These are phyloP conservation scores for Hapsidospora chrysogenum DNA, from an alignment of 495 filamentous ascomycete genomes.

Conservation along the genomic window DNA sequence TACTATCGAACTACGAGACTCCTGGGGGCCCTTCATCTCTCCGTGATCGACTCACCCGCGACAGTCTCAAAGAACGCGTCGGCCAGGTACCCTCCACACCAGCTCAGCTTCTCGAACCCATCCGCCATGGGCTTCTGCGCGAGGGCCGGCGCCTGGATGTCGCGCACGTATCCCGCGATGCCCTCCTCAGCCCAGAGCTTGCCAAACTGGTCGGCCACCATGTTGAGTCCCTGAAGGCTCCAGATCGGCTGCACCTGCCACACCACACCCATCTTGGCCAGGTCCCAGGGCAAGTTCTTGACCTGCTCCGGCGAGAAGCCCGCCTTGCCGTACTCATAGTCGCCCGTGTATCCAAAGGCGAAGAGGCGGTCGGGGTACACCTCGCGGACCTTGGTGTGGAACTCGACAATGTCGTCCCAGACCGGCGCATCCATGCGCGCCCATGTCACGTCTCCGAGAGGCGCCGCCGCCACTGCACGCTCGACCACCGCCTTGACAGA, in stretches of 20 bases:
- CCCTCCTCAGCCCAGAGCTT: no score
- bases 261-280: conserved; percentile 10
- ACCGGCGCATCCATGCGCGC: conserved; percentile 10
- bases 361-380: conserved; percentile 20
- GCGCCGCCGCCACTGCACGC: conserved; percentile 8
- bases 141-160: no score
- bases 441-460: conserved; percentile 11
- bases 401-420: conserved; percentile 12
- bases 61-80: no score
- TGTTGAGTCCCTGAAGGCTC: conserved; percentile 9
- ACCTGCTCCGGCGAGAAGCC: conserved; percentile 7
- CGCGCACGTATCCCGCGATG: no score
- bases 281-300: conserved; percentile 7
- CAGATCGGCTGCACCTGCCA: conserved; percentile 13
- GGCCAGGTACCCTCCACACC: no score
- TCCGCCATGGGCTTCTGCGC: no score
- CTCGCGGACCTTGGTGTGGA: conserved; percentile 23
- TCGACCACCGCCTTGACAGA: conserved; percentile 8
- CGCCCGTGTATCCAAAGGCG: conserved; percentile 10
- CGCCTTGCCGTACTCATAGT: conserved; percentile 9
- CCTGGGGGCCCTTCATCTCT: no score
- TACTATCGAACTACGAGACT: no score
- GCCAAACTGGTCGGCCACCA: no score
- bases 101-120: no score
- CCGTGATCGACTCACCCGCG: no score